Conservation (phyloP, 768 basidiomycete species). For the Leccinum sublutescens region DNA sequence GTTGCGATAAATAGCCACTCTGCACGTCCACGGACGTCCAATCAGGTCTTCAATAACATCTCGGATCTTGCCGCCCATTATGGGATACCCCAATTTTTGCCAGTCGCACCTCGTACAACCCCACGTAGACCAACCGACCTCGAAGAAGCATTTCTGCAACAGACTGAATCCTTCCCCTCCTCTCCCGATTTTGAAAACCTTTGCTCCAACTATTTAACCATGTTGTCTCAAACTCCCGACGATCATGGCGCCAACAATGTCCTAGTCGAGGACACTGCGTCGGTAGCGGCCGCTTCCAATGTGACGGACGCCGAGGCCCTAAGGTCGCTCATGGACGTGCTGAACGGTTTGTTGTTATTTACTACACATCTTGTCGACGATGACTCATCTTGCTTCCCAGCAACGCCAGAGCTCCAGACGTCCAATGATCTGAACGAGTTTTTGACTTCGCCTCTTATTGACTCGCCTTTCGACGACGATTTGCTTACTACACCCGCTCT, state of each 20-base stretch:
- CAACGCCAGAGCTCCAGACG: slow-evolving; percentile 40
- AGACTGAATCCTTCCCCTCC: slow-evolving; percentile 23
- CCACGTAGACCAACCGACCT: slow-evolving; percentile 40
- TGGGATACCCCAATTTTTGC: slow-evolving; percentile 74
- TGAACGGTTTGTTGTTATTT: slow-evolving; percentile 33
- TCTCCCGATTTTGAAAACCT: slow-evolving; percentile 44
- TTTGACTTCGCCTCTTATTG: slow-evolving; percentile 47
- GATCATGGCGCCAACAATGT: slow-evolving; percentile 38
- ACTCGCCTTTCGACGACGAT: slow-evolving; percentile 46
- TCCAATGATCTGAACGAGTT: slow-evolving; percentile 40
- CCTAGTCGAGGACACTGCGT: slow-evolving; percentile 27
- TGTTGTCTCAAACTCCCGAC: slow-evolving; percentile 55
- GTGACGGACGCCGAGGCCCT: slow-evolving; percentile 33
- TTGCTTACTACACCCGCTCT: slow-evolving; percentile 44
- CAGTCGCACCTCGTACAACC: slow-evolving; percentile 63
- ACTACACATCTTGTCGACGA: fast-evolving
- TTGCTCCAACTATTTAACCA: slow-evolving; percentile 63
- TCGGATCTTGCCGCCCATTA: slow-evolving; percentile 73
- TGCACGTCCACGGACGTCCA: slow-evolving; percentile 67
- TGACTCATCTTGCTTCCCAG: slow-evolving; percentile 4
- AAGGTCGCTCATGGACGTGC: slow-evolving; percentile 38
- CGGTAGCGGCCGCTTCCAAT: slow-evolving; percentile 20
- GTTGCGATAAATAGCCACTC: slow-evolving; percentile 52
- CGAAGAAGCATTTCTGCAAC: slow-evolving; percentile 33
- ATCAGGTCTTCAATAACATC: slow-evolving; percentile 59